These are phyloP conservation scores for Xerocomellus chrysenteron DNA, from an alignment of 768 basidiomycete genomes.

Conservation along the genomic window DNA sequence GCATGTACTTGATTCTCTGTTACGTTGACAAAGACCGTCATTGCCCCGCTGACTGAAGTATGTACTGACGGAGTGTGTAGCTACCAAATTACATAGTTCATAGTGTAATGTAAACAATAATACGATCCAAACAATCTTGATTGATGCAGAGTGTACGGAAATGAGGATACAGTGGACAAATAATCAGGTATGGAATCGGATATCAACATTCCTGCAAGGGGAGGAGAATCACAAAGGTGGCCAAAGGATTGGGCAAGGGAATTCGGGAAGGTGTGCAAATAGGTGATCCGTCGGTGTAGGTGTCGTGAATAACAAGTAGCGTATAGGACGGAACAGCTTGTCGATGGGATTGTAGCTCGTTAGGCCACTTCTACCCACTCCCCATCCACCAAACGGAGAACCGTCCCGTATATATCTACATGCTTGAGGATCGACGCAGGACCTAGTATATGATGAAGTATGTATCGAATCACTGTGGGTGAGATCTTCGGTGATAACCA, in stretches of 20 bases:
- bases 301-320: too few species aligned
- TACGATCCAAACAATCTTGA: too few species aligned
- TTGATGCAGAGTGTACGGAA: too few species aligned
- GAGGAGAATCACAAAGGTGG: slow-evolving; percentile 45
- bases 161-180: slow-evolving; percentile 31
- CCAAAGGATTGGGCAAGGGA: slow-evolving; percentile 40
- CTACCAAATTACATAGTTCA: too few species aligned
- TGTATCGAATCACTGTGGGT: neutral
- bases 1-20: too few species aligned
- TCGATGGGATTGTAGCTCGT: too few species aligned
- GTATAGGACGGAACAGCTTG: too few species aligned
- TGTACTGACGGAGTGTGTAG: too few species aligned
- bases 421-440: neutral
- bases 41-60: too few species aligned
- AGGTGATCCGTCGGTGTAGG: too few species aligned
- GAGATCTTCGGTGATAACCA: neutral
- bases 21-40: too few species aligned
- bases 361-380: neutral
- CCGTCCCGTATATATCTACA: neutral
- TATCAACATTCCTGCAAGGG: slow-evolving; percentile 28
- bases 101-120: too few species aligned
- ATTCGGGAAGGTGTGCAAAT: slow-evolving; percentile 22
- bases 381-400: slow-evolving; percentile 3
- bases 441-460: neutral
- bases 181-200: neutral